Base-by-base conservation (phyloP, 257 asterid species). In the Lycium barbarum region DNA sequence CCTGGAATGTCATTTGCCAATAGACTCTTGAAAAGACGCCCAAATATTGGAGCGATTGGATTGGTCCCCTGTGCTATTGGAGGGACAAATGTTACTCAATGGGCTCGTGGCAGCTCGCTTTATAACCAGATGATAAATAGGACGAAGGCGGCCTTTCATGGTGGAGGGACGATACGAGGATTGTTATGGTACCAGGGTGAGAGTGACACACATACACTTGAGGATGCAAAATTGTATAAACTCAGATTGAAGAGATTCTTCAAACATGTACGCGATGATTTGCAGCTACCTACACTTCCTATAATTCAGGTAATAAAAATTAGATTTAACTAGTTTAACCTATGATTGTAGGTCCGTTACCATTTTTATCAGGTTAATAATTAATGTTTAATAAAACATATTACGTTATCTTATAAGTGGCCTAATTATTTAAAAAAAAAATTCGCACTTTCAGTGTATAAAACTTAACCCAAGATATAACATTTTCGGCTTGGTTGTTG, bases 141-240 rank as follows among this genome's bases (percentile, higher is more conserved):
- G 70, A 26, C 87, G 0, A 38, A 4, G 8, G 87, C 84, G 0
- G 85, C 90, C 8, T 6, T 63, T 12, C 38, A 17, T 10, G 35
- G 82, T 1, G 88, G 85, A 8, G 88, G 90, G 35, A 33, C 14
- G 6, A 57, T 89, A 22, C 79, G 81, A 76, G 92, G 85, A 0
- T 43, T 89, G 9, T 58, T 89, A 1, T 89, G 92, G 92, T 89
- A 89, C 47, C 92, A 89, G 55, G 90, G 92, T 6, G 90, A 87
- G 85, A 83, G 83, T 59, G 90, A 88, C 49, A 55, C 89, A 0
- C 0, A 1, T 0, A 47, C 3, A 35, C 18, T 0, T 4, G 66
- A 84, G 12, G 88, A 87, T 65, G 90, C 89, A 6, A n/a, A 26
- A 17, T 35, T 70, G 54, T 89, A 89, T 62, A 61, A 76, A 47